These are phyloP conservation scores for Clarireedia sp. DNA, from an alignment of 2,329 filamentous ascomycete genomes.

Conservation along the genomic window DNA sequence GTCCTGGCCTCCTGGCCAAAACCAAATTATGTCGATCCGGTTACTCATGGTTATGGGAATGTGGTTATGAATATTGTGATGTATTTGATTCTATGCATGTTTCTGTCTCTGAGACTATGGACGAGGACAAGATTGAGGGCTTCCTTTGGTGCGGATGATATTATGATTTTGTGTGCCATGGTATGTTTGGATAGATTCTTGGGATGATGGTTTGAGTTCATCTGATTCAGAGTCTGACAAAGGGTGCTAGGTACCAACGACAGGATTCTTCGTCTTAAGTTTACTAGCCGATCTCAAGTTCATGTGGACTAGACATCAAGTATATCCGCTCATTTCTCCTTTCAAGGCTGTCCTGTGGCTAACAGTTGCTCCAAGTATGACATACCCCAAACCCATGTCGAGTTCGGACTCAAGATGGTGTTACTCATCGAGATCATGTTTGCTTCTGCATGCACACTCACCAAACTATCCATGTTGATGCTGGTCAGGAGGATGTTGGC, in stretches of 20 bases:
- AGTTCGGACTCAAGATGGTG: conserved; percentile 33
- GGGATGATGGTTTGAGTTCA: background rate
- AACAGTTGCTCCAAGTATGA: conserved; percentile 29
- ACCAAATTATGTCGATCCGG: conserved; percentile 40
- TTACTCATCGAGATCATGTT: conserved; percentile 34
- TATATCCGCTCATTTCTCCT: background rate
- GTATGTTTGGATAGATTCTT: conserved; percentile 10
- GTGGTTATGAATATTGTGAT: conserved; percentile 36
- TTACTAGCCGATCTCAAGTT: conserved; percentile 31
- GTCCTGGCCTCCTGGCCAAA: conserved; percentile 27
- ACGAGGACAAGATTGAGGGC: conserved; percentile 36
- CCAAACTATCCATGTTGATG: conserved; percentile 34
- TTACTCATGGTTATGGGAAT: conserved; percentile 36
- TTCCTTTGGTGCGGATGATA: conserved; percentile 40
- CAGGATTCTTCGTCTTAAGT: conserved; percentile 32
- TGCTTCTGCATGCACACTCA: conserved; percentile 29
- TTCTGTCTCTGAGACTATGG: conserved; percentile 39
- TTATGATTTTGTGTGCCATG: conserved; percentile 37
- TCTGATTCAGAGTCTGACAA: background rate
- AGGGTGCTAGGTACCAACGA: conserved; percentile 26
- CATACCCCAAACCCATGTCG: conserved; percentile 29
- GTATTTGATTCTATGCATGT: conserved; percentile 32
- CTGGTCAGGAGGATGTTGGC: conserved; percentile 20
- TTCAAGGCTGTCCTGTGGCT: background rate
- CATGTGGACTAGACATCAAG: conserved; percentile 32